Evolutionary conservation across 2,329 filamentous ascomycete species (phyloP).

Genomic region (Dactylella cylindrospora): DNA sequence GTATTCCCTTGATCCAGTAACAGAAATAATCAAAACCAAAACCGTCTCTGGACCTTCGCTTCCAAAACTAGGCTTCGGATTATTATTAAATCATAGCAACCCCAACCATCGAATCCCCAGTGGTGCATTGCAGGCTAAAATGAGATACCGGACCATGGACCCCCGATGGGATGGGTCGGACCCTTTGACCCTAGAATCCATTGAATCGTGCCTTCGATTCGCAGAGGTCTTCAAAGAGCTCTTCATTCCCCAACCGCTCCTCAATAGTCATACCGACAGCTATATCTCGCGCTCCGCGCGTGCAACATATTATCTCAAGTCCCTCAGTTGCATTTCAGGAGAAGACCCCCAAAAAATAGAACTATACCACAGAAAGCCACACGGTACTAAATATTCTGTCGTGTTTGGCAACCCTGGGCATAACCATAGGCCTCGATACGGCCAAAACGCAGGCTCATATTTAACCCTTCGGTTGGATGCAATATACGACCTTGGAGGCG

Average conservation of each 20-base stretch:
- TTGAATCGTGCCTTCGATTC: background rate
- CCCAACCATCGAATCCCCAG: background rate
- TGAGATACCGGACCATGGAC: conserved; percentile 4
- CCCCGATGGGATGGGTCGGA: background rate
- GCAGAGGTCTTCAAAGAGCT: conserved; percentile 20
- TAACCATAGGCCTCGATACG: too few relatives aligned
- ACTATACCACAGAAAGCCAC: background rate
- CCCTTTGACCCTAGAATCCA: background rate
- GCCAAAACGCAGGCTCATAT: background rate
- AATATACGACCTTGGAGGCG: background rate
- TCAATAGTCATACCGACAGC: background rate
- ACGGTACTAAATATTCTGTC: conserved; percentile 5
- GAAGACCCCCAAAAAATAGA: conserved; percentile 7
- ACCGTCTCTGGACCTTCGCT: background rate
- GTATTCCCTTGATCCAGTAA: background rate
- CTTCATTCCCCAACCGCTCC: conserved; percentile 14
- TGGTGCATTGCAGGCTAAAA: background rate
- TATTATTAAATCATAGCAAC: background rate
- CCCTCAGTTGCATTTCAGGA: conserved; percentile 9
- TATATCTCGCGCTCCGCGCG: background rate
- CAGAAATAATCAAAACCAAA: background rate
- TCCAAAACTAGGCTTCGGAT: background rate
- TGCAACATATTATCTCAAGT: conserved; percentile 16
- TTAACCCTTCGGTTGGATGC: conserved; percentile 25
- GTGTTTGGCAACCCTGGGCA: conserved; percentile 24